Base-by-base conservation (phyloP, 1,284 basidiomycete genomes). In the Trichosporon ovoides region DNA sequence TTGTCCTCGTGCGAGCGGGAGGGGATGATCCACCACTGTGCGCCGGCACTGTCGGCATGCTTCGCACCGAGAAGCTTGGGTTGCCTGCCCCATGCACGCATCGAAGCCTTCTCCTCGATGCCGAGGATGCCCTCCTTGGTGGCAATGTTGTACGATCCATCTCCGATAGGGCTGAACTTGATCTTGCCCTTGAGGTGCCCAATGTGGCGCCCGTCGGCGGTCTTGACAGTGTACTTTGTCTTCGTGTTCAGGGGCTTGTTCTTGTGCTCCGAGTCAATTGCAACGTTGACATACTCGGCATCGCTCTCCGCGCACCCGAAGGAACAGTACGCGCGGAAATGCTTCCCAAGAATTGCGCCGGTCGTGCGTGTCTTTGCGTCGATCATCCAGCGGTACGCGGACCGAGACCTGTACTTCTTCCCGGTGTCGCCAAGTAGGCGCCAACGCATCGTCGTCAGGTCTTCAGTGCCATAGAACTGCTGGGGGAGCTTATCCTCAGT, bases 371-470 rank as follows among this genome's bases (percentile, higher is more conserved):
- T 53, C n/a, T 9, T 46, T 14, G 33, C 11, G 52, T 57, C 51
- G 38, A 57, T 34, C 34, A 57, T 33, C 51, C 51, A 57, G 40
- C 56, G 51, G 36, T 57, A 57, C 10, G 35, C 14, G 6, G 51
- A 48, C 5, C 91, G 83, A 28, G 88, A 87, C 59, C 82, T 80
- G 38, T 86, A 95, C n/a, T 84, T 82, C 68, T 92, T 89, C 1
- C 92, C 93, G 31, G 98, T 81, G 71, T 98, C 96, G 59, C 96
- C 95, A 56, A 98, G 79, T 16, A 95, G 81, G 22, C 19, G 46
- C 56, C 56, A 57, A 11, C 20, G 7, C 36, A 53, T 51, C 3
- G 38, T 53, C 18, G 51, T 57, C 19, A 57, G 52, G 56, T 53
- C 56, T 40, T 38, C 34, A 18, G 51, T 57, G 35, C 18, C 56